A percentile compares a stretch with the other conserved stretches of the same genome.
Conservation (phyloP, 1,139 yeast species). For the Yamadazyma membranifaciens region DNA sequence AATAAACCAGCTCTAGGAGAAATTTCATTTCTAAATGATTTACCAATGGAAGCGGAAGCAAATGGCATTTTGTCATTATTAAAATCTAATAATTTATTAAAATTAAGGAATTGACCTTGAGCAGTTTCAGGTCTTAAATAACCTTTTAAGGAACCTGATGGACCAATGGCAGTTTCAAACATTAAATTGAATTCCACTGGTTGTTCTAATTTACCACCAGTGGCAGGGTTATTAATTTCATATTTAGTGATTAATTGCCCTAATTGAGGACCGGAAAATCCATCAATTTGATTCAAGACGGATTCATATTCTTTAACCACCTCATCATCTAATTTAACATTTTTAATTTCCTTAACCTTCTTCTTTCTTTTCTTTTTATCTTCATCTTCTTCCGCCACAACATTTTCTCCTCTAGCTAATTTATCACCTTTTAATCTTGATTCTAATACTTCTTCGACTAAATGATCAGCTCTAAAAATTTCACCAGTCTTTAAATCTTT, state of each 20-base stretch:
- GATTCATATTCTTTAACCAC: conserved; percentile 78
- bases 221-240: conserved; percentile 86
- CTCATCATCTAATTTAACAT: conserved; percentile 78
- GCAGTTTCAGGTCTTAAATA: conserved; percentile 98
- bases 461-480: conserved; percentile 97
- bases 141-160: conserved; percentile 95
- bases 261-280: conserved; percentile 87
- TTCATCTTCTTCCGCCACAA: conserved; percentile 55
- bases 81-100: conserved; percentile 87
- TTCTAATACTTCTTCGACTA: conserved; percentile 96
- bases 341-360: conserved; percentile 95
- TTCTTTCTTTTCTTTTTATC: conserved; percentile 88
- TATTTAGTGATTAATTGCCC: conserved; percentile 83
- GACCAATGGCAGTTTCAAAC: conserved; percentile 99
- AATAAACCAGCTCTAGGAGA: conserved; percentile 97
- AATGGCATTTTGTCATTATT: conserved; percentile 98
- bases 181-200: conserved; percentile 96
- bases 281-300: conserved; percentile 91
- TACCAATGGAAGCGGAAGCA: conserved; percentile 98
- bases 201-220: conserved; percentile 80
- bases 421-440: conserved; percentile 94
- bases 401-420: conserved; percentile 81
- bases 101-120: conserved; percentile 97
- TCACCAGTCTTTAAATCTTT: conserved; percentile 94
- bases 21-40: conserved; percentile 97